Conservation (phyloP, 164 flowering plant genomes). For the Kingdonia uniflora region DNA sequence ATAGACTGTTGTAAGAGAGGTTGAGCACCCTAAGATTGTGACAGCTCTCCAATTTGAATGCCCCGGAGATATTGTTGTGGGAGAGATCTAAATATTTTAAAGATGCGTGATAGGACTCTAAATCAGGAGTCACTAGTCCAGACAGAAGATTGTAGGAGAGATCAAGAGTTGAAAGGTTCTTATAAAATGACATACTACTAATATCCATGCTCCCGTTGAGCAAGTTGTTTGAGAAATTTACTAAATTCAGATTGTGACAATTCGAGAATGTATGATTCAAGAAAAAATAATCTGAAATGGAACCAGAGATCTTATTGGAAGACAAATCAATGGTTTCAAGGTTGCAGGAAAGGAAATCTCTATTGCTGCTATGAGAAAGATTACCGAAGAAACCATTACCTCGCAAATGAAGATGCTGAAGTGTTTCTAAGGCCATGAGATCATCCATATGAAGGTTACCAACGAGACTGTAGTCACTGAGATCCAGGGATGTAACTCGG, state of each 20-base stretch:
- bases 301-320: conserved; percentile 32
- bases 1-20: conserved; percentile 40
- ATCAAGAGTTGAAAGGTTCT: conserved; percentile 37
- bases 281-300: conserved; percentile 47
- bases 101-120: not conserved
- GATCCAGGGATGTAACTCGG: no score
- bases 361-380: conserved; percentile 6
- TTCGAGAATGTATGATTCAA: conserved; percentile 25
- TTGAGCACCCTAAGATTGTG: conserved; percentile 39
- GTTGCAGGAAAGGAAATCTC: conserved; percentile 17
- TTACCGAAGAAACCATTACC: conserved; percentile 49
- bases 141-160: conserved; percentile 23
- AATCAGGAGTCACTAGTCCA: no score
- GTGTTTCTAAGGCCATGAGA: conserved; percentile 32
- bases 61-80: conserved; percentile 43
- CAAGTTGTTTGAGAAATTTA: conserved; percentile 52
- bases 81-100: not conserved
- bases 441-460: no score
- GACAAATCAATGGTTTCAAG: conserved; percentile 29
- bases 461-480: no score
- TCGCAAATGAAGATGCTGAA: conserved; percentile 23
- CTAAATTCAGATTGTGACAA: conserved; percentile 34
- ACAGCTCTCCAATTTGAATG: conserved; percentile 40
- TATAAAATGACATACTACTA: conserved; percentile 22
- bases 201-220: conserved; percentile 30